Conservation (phyloP, 179 eudicot genomes). For the Heliamphora pulchella region DNA sequence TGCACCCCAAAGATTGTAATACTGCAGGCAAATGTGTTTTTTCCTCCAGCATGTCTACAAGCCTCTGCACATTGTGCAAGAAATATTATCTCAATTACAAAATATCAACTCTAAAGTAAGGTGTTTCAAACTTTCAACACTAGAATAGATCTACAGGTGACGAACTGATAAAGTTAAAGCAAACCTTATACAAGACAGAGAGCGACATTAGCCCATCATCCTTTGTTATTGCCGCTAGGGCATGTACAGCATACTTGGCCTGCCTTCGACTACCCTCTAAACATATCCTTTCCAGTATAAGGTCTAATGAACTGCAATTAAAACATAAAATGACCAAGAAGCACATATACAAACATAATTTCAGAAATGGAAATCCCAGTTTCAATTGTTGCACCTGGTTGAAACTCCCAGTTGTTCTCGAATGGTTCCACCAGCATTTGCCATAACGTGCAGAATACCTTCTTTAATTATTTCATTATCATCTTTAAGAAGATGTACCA, state of each 20-base stretch:
- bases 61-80: conserved; percentile 55
- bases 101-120: conserved; percentile 3
- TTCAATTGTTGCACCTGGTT: conserved; percentile 49
- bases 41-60: conserved; percentile 91
- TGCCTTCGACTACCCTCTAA: conserved; percentile 92
- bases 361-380: conserved; percentile 11
- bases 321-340: conserved; percentile 12
- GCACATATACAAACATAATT: conserved; percentile 14
- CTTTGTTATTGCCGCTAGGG: conserved; percentile 90
- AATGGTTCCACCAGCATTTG: conserved; percentile 92
- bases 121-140: neutral
- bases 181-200: conserved; percentile 95
- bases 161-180: conserved; percentile 1
- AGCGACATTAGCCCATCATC: conserved; percentile 93
- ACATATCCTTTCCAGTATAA: conserved; percentile 82
- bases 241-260: conserved; percentile 98
- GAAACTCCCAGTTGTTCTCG: conserved; percentile 81
- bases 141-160: neutral
- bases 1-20: conserved; percentile 93
- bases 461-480: conserved; percentile 86
- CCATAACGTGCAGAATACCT: conserved; percentile 92
- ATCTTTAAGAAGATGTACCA: conserved; percentile 76
- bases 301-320: conserved; percentile 78
- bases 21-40: conserved; percentile 82
- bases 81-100: conserved; percentile 1